Evolutionary conservation across 257 asterid genomes (phyloP).

Genomic region (Nicotiana benthamiana): DNA sequence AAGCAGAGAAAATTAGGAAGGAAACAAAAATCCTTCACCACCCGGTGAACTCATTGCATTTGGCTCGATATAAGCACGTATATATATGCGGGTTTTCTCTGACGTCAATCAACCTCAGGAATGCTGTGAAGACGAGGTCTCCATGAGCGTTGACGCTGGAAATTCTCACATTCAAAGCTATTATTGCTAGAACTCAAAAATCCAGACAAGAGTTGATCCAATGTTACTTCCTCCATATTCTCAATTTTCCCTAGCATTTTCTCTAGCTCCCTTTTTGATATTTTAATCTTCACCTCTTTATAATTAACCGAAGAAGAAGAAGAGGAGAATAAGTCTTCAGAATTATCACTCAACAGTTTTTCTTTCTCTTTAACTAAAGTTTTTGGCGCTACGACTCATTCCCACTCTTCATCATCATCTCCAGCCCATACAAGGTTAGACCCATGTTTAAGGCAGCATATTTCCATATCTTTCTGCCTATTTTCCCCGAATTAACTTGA

Average conservation of each 20-base stretch:
- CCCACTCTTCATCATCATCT: conserved; percentile 8
- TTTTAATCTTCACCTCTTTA: conserved; percentile 5
- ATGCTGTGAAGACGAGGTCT: conserved; percentile 14
- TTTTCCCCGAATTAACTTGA: no score
- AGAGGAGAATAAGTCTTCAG: not conserved
- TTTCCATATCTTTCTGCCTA: not conserved
- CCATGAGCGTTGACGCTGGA: conserved; percentile 10
- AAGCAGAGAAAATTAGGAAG: not conserved
- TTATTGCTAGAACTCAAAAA: not conserved
- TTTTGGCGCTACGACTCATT: not conserved
- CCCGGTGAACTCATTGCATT: not conserved
- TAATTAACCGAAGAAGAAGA: no score
- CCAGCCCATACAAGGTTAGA: not conserved
- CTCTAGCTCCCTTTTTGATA: not conserved
- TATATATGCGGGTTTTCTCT: not conserved
- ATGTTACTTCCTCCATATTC: not conserved
- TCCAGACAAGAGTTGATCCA: conserved; percentile 6
- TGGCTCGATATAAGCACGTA: no score
- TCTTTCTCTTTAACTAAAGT: not conserved
- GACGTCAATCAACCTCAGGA: not conserved
- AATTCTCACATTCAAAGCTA: not conserved
- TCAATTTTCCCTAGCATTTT: conserved; percentile 2
- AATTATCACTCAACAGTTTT: not conserved
- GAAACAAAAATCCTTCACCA: not conserved
- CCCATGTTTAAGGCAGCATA: not conserved